phyloP scores from a whole-genome alignment of 768 basidiomycete genomes.

The Lactarius trivialis region DNA sequence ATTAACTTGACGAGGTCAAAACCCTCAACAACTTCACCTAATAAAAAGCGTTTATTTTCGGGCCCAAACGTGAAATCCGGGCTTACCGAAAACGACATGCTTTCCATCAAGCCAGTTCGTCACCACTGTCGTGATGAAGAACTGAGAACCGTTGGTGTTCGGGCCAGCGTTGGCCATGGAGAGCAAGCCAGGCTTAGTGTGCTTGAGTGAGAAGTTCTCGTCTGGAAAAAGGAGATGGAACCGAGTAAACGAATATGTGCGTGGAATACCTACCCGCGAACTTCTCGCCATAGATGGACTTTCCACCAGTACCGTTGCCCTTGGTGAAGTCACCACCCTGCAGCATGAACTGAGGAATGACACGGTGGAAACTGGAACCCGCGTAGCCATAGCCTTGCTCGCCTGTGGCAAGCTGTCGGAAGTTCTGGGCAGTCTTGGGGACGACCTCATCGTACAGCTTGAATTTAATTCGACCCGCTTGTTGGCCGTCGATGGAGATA shows the following conservation, averaged over 20 bases:
- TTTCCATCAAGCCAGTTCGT: slow-evolving; percentile 77
- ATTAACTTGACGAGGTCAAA: slow-evolving; percentile 46
- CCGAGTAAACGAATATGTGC: neutral
- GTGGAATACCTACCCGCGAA: slow-evolving; percentile 44
- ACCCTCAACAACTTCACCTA: slow-evolving; percentile 63
- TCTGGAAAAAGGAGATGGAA: slow-evolving; percentile 39
- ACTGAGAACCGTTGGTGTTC: slow-evolving; percentile 83
- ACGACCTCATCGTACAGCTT: slow-evolving; percentile 77
- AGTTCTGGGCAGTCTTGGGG: slow-evolving; percentile 72
- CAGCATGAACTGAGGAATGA: slow-evolving; percentile 82
- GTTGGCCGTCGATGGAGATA: slow-evolving; percentile 40
- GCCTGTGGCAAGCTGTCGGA: slow-evolving; percentile 83
- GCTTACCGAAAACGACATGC: slow-evolving; percentile 79
- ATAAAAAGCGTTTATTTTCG: neutral
- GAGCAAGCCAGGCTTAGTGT: slow-evolving; percentile 60
- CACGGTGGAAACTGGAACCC: slow-evolving; percentile 70
- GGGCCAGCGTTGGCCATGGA: slow-evolving; percentile 78
- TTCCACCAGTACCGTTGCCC: slow-evolving; percentile 65
- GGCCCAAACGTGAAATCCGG: neutral
- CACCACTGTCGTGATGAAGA: slow-evolving; percentile 83
- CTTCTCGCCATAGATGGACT: slow-evolving; percentile 68
- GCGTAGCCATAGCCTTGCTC: slow-evolving; percentile 67
- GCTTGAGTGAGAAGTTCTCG: slow-evolving; percentile 78
- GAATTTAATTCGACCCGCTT: slow-evolving; percentile 64
- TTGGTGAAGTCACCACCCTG: slow-evolving; percentile 86